Evolutionary conservation across 1,284 basidiomycete species (phyloP).

Genomic region (Cryptococcus sp.): DNA sequence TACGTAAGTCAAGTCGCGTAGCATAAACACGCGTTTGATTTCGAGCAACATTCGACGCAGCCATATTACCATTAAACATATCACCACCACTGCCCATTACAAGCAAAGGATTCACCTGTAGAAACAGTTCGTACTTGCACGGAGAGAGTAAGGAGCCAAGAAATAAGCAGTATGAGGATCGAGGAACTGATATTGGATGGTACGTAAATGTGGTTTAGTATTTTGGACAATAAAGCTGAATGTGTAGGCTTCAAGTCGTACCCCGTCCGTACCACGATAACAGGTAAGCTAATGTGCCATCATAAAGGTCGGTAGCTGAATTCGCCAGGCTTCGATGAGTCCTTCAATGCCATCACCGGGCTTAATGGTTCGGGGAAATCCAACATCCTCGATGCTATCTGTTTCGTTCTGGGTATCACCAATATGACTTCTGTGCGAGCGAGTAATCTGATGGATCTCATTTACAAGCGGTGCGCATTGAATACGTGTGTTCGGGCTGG

Average conservation of each 20-base stretch:
- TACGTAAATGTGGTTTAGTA: constrained; percentile 31
- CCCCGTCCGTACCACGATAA: constrained; percentile 88
- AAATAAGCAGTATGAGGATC: constrained; percentile 59
- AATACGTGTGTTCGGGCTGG: constrained; percentile 6
- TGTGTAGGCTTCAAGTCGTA: constrained; percentile 87
- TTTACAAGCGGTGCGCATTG: constrained; percentile 51
- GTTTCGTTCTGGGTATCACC: constrained; percentile 93
- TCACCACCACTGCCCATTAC: background rate
- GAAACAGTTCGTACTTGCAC: background rate
- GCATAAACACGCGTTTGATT: background rate
- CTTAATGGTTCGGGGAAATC: constrained; percentile 89
- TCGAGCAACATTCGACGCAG: background rate
- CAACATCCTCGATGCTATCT: constrained; percentile 96
- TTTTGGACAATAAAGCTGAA: background rate
- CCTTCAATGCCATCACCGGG: constrained; percentile 96
- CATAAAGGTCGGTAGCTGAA: constrained; percentile 4
- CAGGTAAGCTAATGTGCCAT: constrained; percentile 39
- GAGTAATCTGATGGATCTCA: constrained; percentile 92
- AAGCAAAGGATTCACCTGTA: background rate
- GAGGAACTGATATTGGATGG: constrained; percentile 77
- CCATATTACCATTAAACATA: background rate
- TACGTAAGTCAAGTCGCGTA: background rate
- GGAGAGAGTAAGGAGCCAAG: background rate
- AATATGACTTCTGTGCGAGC: constrained; percentile 92
- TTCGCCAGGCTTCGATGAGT: constrained; percentile 75